These are phyloP conservation scores for Nephelium lappaceum DNA, from an alignment of 345 rosid genomes.

Conservation along the genomic window DNA sequence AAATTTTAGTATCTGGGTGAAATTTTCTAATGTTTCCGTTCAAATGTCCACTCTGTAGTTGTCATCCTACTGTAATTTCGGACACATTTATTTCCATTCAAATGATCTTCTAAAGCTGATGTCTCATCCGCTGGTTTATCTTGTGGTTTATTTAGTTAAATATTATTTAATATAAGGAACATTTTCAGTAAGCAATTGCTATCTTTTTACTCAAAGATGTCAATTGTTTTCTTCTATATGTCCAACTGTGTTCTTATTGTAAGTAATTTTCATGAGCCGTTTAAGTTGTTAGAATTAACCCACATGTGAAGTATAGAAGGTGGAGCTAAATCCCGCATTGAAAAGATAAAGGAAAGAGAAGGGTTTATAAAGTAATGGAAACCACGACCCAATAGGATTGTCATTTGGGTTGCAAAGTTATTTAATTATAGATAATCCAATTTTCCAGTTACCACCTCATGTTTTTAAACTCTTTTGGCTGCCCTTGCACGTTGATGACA, in stretches of 20 bases:
- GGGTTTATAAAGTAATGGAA: too few relatives aligned
- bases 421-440: too few relatives aligned
- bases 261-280: neutral
- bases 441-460: too few relatives aligned
- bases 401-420: too few relatives aligned
- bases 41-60: neutral
- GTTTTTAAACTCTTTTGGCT: too few relatives aligned
- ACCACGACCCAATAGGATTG: too few relatives aligned
- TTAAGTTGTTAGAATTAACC: neutral
- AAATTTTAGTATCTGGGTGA: neutral
- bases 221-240: neutral
- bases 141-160: neutral
- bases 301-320: neutral
- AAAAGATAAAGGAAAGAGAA: too few relatives aligned
- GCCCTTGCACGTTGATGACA: too few relatives aligned
- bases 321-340: too few relatives aligned
- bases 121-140: neutral
- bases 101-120: neutral
- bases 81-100: neutral
- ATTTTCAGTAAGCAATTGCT: neutral
- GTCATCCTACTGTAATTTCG: neutral
- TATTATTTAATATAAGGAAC: neutral
- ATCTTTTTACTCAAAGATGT: neutral
- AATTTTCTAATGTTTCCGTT: neutral
- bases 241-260: neutral